Conservation (phyloP, 1,284 basidiomycete genomes). For the Ustilago bromivora region DNA sequence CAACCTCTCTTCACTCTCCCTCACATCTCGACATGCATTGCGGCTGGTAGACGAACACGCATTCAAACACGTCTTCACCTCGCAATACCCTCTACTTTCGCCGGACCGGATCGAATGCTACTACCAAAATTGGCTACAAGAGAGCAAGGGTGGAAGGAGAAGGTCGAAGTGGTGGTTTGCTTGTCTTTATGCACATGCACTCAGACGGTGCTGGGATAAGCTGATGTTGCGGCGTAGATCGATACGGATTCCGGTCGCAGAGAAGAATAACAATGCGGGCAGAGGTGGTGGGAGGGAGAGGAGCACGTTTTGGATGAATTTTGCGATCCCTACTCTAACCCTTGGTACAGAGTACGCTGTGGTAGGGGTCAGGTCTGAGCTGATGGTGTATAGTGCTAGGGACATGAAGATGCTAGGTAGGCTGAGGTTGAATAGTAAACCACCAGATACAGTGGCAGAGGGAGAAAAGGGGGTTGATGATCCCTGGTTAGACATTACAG, state of each 20-base stretch:
- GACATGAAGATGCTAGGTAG: neutral
- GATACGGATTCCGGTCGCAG: neutral
- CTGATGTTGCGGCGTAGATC: constrained; percentile 7
- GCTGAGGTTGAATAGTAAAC: constrained; percentile 12
- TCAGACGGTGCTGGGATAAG: constrained; percentile 8
- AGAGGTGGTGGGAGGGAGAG: neutral
- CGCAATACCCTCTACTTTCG: neutral
- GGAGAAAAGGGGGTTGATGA: constrained; percentile 5
- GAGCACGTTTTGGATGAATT: constrained; percentile 13
- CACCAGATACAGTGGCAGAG: neutral
- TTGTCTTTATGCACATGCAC: neutral
- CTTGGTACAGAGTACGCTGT: constrained; percentile 13
- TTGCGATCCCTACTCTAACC: constrained; percentile 30
- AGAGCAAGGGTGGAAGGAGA: neutral
- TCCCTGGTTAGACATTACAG: constrained; percentile 45
- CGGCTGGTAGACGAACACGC: constrained; percentile 30
- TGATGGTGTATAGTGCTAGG: constrained; percentile 13
- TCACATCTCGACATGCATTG: constrained; percentile 9
- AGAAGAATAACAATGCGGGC: neutral
- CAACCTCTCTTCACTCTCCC: constrained; percentile 17
- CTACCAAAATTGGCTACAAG: neutral
- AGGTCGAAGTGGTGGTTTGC: constrained; percentile 26
- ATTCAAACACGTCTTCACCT: constrained; percentile 9
- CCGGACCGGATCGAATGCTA: neutral
- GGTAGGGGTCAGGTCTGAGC: constrained; percentile 29